Percentiles rank a stretch among this genome's conserved stretches.
phyloP scores from a whole-genome alignment of 129 eudicot species.

The Pulicaria dysenterica region DNA sequence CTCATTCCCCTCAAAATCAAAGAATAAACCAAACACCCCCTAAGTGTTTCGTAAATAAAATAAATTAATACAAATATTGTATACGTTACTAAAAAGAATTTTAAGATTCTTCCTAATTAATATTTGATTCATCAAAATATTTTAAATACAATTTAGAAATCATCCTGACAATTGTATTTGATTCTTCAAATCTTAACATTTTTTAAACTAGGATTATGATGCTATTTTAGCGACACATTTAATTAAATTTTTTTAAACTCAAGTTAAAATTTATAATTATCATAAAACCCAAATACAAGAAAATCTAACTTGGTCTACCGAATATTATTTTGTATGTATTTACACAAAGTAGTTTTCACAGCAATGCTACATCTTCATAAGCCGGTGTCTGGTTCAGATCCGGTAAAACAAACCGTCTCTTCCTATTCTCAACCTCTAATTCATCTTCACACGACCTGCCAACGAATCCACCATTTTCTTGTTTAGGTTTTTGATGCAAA shows the following conservation, averaged over 20 bases:
- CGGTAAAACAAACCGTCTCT: conserved; percentile 22
- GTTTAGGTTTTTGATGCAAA: neutral
- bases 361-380: neutral
- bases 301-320: neutral
- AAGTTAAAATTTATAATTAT: neutral
- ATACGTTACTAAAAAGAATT: too few species aligned
- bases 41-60: too few species aligned
- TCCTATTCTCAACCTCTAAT: conserved; percentile 2
- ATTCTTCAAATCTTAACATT: too few species aligned
- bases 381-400: conserved; percentile 34
- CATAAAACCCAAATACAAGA: neutral
- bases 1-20: too few species aligned
- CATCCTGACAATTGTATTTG: too few species aligned
- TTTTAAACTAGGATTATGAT: too few species aligned
- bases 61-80: too few species aligned
- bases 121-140: too few species aligned
- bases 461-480: neutral
- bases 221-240: too few species aligned
- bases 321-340: conserved; percentile 16
- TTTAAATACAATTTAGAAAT: too few species aligned
- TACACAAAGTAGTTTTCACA: conserved; percentile 21
- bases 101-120: too few species aligned
- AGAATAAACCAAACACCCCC: too few species aligned
- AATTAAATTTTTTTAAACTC: neutral
- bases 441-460: neutral